These are phyloP conservation scores for Dissoconium aciculare DNA, from an alignment of 2,329 filamentous ascomycete species.

Conservation along the genomic window DNA sequence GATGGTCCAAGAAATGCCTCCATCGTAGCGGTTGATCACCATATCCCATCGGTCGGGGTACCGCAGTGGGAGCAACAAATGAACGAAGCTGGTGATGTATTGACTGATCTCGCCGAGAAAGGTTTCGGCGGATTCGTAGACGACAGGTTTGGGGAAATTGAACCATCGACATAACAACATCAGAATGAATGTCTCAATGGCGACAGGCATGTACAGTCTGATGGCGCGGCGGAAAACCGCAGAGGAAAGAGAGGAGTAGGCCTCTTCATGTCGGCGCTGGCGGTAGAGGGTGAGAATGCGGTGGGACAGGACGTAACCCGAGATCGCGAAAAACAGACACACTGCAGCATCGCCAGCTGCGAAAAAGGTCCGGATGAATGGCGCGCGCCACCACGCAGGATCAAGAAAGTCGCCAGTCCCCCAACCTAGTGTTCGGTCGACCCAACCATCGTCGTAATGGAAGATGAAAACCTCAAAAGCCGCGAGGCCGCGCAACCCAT, in stretches of 20 bases:
- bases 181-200: slow-evolving; percentile 6
- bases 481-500: slow-evolving; percentile 13
- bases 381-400: slow-evolving; percentile 23
- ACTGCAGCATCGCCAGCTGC: slow-evolving; percentile 39
- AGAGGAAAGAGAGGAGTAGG: slow-evolving; percentile 4
- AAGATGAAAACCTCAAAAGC: slow-evolving; percentile 14
- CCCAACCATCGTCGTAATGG: slow-evolving; percentile 11
- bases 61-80: slow-evolving; percentile 7
- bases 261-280: slow-evolving; percentile 4
- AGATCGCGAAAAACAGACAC: slow-evolving; percentile 48
- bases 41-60: slow-evolving; percentile 9
- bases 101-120: slow-evolving; percentile 4
- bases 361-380: slow-evolving; percentile 40
- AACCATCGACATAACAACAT: slow-evolving; percentile 6
- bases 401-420: slow-evolving; percentile 24
- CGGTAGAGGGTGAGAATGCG: slow-evolving; percentile 10
- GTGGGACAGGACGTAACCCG: slow-evolving; percentile 45
- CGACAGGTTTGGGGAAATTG: slow-evolving; percentile 4
- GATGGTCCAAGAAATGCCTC: slow-evolving; percentile 9
- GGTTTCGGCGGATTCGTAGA: slow-evolving; percentile 3
- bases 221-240: slow-evolving; percentile 7
- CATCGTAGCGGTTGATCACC: slow-evolving; percentile 7
- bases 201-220: slow-evolving; percentile 7
- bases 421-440: slow-evolving; percentile 7
- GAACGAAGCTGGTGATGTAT: slow-evolving; percentile 5